Conservation (phyloP, 2,329 filamentous ascomycete genomes). For the Neobulgaria alba region DNA sequence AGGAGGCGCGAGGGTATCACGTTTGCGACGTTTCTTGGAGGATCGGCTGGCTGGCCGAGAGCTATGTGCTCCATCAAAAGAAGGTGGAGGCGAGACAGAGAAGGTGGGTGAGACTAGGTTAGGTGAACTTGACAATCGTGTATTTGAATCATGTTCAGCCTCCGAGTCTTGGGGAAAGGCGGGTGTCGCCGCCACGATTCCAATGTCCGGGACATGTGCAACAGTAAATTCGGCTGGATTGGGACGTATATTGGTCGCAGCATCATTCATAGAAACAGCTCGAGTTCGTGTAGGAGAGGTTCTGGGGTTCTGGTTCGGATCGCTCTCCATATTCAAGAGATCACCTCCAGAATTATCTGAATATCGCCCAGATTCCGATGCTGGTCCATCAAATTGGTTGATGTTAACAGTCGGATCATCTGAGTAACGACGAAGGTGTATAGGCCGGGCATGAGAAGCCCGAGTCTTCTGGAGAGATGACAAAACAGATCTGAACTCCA, state of each 20-base stretch:
- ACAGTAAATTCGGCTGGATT: conserved; percentile 20
- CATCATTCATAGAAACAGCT: conserved; percentile 28
- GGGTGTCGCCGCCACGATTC: conserved; percentile 32
- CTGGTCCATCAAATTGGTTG: conserved; percentile 31
- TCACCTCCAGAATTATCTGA: conserved; percentile 28
- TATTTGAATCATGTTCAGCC: conserved; percentile 17
- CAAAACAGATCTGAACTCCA: conserved; percentile 88
- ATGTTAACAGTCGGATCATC: conserved; percentile 38
- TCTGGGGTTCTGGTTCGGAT: background rate
- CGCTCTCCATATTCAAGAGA: background rate
- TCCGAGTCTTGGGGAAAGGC: conserved; percentile 29
- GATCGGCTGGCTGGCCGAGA: conserved; percentile 24
- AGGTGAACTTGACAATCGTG: conserved; percentile 6
- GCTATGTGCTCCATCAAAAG: conserved; percentile 22
- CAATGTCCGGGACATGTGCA: conserved; percentile 24
- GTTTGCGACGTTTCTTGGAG: conserved; percentile 21
- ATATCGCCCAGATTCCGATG: conserved; percentile 35
- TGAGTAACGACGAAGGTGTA: conserved; percentile 62
- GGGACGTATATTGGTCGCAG: conserved; percentile 4
- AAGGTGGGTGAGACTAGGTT: conserved; percentile 29
- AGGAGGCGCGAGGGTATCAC: conserved; percentile 35
- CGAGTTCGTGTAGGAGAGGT: conserved; percentile 14
- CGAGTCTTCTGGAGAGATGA: conserved; percentile 78
- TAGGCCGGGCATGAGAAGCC: conserved; percentile 62
- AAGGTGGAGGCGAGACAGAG: conserved; percentile 23